phyloP scores from a whole-genome alignment of 2,329 filamentous ascomycete genomes.

The Cordyceps fumosorosea region DNA sequence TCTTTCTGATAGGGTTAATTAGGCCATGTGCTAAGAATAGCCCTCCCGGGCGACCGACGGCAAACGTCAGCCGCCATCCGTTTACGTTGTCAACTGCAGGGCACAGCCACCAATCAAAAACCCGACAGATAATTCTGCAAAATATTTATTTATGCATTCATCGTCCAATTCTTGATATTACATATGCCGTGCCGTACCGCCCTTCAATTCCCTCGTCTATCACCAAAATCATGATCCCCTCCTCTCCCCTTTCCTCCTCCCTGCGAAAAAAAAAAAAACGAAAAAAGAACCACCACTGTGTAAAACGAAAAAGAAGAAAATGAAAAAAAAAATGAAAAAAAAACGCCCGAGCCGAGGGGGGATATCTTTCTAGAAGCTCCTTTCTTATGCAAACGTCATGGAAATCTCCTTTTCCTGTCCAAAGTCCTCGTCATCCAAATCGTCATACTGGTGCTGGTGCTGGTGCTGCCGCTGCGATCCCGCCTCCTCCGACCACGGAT shows the following conservation, averaged over 20 bases:
- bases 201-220: neutral
- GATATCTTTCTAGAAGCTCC: neutral
- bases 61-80: neutral
- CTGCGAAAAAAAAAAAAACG: too few relatives aligned
- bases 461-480: too few relatives aligned
- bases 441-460: constrained; percentile 21
- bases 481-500: constrained; percentile 52
- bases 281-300: neutral
- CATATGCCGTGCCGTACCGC: neutral
- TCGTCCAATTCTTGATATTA: constrained; percentile 5
- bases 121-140: too few relatives aligned
- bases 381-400: constrained; percentile 68
- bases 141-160: neutral
- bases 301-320: neutral
- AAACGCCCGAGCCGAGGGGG: constrained; percentile 4
- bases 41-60: neutral
- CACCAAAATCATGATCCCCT: too few relatives aligned
- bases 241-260: too few relatives aligned
- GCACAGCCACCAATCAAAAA: neutral
- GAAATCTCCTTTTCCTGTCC: constrained; percentile 68
- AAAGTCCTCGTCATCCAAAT: constrained; percentile 60
- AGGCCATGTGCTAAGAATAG: neutral
- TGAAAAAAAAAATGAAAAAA: neutral
- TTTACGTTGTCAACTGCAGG: too few relatives aligned
- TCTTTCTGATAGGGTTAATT: neutral